Conservation (phyloP, 306 rosid species). For the Mucuna pruriens region DNA sequence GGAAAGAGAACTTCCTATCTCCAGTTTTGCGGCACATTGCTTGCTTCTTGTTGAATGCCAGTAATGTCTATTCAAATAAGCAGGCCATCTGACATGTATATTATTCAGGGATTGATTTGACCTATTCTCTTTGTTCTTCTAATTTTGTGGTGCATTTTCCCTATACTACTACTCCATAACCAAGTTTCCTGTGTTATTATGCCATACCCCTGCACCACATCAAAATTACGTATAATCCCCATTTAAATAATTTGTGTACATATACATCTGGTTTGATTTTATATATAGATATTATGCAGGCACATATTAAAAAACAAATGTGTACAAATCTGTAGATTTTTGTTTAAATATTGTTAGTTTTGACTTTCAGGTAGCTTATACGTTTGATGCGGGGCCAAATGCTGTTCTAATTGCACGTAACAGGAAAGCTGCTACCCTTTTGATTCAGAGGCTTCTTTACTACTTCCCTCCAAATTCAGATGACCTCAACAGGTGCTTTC, state of each 20-base stretch:
- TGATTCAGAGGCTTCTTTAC: conserved; percentile 88
- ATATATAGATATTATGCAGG: not conserved
- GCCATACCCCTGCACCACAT: not conserved
- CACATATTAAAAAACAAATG: not conserved
- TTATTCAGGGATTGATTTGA: not conserved
- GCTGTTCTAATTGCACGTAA: conserved; percentile 91
- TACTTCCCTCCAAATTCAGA: conserved; percentile 87
- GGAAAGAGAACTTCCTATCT: conserved; percentile 10
- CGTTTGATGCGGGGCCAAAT: conserved; percentile 99
- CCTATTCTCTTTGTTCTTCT: not conserved
- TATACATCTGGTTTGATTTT: not conserved
- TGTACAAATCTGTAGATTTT: not conserved
- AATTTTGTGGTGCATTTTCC: not conserved
- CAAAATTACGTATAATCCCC: not conserved
- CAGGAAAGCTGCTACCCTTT: conserved; percentile 76
- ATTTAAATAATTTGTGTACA: not conserved
- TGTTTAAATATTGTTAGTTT: conserved; percentile 17
- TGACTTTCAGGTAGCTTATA: conserved; percentile 84
- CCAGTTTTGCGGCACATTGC: not conserved
- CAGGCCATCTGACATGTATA: not conserved
- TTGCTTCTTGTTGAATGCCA: conserved; percentile 17
- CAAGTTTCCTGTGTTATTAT: not conserved
- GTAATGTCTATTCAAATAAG: not conserved
- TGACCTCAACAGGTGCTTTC: conserved; percentile 72
- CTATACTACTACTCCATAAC: not conserved